These are phyloP conservation scores for Cadophora gregata DNA, from an alignment of 2,329 filamentous ascomycete genomes.

Conservation along the genomic window DNA sequence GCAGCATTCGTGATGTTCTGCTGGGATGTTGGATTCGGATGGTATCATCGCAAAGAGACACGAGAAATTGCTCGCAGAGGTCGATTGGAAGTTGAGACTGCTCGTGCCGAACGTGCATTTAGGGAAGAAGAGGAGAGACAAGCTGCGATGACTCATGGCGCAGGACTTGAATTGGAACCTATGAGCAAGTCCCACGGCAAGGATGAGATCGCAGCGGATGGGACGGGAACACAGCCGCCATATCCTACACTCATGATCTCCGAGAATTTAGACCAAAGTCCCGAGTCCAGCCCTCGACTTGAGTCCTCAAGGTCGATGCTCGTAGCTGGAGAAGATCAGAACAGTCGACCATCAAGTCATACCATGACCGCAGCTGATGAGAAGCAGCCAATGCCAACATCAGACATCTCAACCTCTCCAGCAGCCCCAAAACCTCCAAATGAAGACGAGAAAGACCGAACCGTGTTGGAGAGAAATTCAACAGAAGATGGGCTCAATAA, in stretches of 20 bases:
- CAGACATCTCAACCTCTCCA: neutral
- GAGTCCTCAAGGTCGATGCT: slow-evolving; percentile 30
- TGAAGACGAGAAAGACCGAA: neutral
- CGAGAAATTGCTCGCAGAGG: slow-evolving; percentile 65
- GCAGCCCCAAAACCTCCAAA: neutral
- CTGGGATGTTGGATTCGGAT: slow-evolving; percentile 70
- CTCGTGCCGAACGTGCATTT: slow-evolving; percentile 46
- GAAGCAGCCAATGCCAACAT: slow-evolving; percentile 18
- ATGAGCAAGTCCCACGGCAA: neutral
- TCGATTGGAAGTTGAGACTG: slow-evolving; percentile 53
- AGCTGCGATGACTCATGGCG: slow-evolving; percentile 56
- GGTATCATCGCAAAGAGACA: slow-evolving; percentile 66
- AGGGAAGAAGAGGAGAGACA: slow-evolving; percentile 55
- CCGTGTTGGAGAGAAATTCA: neutral
- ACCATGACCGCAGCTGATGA: slow-evolving; percentile 29
- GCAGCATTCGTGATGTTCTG: slow-evolving; percentile 71
- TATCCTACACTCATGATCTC: neutral
- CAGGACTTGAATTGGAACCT: neutral
- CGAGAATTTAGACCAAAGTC: slow-evolving; percentile 44
- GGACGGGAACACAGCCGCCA: neutral
- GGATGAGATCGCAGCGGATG: neutral
- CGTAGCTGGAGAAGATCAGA: slow-evolving; percentile 28
- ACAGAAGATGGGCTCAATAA: neutral
- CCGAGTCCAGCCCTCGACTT: slow-evolving; percentile 10
- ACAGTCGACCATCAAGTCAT: slow-evolving; percentile 26